Conservation (phyloP, 1,284 basidiomycete genomes). For the Sanghuangporus baumii region DNA sequence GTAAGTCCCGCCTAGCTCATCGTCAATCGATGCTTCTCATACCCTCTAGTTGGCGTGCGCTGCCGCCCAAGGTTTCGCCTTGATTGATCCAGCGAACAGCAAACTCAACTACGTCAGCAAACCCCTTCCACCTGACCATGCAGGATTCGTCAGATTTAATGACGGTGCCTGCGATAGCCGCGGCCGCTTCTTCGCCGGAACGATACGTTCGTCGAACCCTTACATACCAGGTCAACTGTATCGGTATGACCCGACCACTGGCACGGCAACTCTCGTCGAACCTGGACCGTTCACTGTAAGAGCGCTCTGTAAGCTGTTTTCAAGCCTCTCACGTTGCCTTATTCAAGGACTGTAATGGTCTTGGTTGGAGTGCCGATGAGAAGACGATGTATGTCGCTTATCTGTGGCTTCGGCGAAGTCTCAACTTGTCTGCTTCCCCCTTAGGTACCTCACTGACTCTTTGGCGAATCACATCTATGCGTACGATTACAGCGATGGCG, state of each 20-base stretch:
- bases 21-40: background rate
- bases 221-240: slow-evolving; percentile 53
- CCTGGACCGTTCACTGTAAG: slow-evolving; percentile 60
- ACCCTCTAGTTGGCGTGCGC: slow-evolving; percentile 47
- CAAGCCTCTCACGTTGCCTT: background rate
- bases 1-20: slow-evolving; percentile 28
- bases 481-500: slow-evolving; percentile 57
- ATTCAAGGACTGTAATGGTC: slow-evolving; percentile 54
- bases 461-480: slow-evolving; percentile 56
- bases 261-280: slow-evolving; percentile 46
- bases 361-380: slow-evolving; percentile 59
- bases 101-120: slow-evolving; percentile 41
- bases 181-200: slow-evolving; percentile 63
- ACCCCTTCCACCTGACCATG: slow-evolving; percentile 40
- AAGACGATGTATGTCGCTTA: slow-evolving; percentile 44
- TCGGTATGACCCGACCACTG: slow-evolving; percentile 47
- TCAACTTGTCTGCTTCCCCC: slow-evolving; percentile 4
- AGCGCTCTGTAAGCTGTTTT: background rate
- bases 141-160: slow-evolving; percentile 53
- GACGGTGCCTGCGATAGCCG: slow-evolving; percentile 61
- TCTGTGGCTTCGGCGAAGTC: background rate
- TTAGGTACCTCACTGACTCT: slow-evolving; percentile 66
- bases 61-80: slow-evolving; percentile 47
- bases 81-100: slow-evolving; percentile 37
- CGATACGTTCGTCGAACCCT: slow-evolving; percentile 44